Conservation (phyloP, 176 grass and related monocot species). For the Musa beccarii region DNA sequence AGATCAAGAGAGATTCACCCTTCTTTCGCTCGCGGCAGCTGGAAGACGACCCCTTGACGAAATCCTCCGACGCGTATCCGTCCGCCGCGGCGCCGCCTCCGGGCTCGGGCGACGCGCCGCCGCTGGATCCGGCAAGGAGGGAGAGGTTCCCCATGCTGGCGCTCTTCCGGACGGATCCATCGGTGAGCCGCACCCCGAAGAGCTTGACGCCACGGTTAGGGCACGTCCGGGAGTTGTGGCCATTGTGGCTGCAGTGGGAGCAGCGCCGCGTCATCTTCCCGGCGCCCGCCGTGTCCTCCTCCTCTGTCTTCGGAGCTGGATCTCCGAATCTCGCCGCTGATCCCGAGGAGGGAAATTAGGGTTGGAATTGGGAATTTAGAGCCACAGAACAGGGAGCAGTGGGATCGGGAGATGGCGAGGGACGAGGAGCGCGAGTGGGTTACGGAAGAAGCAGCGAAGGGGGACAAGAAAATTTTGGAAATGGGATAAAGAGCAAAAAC, state of each 20-base stretch:
- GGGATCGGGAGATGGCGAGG: too few species aligned
- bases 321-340: neutral
- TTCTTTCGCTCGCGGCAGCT: conserved; percentile 26
- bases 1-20: conserved; percentile 19
- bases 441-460: too few species aligned
- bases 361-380: too few species aligned
- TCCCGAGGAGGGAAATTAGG: too few species aligned
- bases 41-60: neutral
- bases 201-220: conserved; percentile 44
- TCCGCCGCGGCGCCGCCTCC: conserved; percentile 23
- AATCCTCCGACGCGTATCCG: conserved; percentile 54
- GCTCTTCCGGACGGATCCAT: conserved; percentile 34
- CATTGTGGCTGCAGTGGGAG: conserved; percentile 48
- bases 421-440: too few species aligned
- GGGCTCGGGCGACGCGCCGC: neutral
- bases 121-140: conserved; percentile 15
- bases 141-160: conserved; percentile 51
- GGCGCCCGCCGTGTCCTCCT: conserved; percentile 1
- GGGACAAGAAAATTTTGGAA: too few species aligned
- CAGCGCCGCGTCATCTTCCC: conserved; percentile 38
- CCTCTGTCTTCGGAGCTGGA: neutral
- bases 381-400: too few species aligned
- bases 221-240: conserved; percentile 61
- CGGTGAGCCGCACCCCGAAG: conserved; percentile 61
- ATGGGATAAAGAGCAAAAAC: too few species aligned